Evolutionary conservation across 345 rosid genomes (phyloP), one percentile per base, ranked within the genome.

Genomic region (Gossypium turneri): DNA sequence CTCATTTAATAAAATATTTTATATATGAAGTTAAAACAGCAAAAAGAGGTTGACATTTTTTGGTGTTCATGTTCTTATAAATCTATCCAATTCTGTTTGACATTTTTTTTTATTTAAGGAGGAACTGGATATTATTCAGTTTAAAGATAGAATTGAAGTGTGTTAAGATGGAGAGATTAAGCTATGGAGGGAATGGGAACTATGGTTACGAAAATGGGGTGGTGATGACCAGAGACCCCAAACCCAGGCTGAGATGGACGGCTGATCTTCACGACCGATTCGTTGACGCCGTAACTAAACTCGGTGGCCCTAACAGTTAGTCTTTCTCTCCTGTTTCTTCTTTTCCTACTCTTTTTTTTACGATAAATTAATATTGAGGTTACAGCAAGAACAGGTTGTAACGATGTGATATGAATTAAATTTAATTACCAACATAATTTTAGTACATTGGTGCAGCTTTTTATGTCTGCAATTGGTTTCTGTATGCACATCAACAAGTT

Each of bases 181-280:
- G 76, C 51, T 73, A 84, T 12, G 65, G 59, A 24, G 62, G 62
- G n/a, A 80, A 44, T 16, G 72, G 41, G n/a, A 65, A 34, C 51
- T 75, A 68, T 29, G 74, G 78, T 59, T 88, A 84, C 38, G 90
- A 86, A 70, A 86, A 86, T 17, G 92, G 93, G 69, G 88, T 90
- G 17, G 86, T 87, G 85, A 87, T 91, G 95, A 92, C 90, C 3
- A 88, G 97, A 87, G 97, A 92, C 82, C 95, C 95, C 2, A 94
- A 91, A 83, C 97, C 98, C 4, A 80, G 94, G 77, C 85, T 90
- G 25, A 74, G 94, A 68, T 90, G 94, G 92, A 87, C 94, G n/a
- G 76, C 89, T 16, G 92, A 88, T 75, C 94, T 90, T 56, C 94
- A 88, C 61, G 86, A 86, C 51, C 84, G 88, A 17, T 90, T 88